phyloP scores from a whole-genome alignment of 768 basidiomycete species.

The Exidia glandulosa region DNA sequence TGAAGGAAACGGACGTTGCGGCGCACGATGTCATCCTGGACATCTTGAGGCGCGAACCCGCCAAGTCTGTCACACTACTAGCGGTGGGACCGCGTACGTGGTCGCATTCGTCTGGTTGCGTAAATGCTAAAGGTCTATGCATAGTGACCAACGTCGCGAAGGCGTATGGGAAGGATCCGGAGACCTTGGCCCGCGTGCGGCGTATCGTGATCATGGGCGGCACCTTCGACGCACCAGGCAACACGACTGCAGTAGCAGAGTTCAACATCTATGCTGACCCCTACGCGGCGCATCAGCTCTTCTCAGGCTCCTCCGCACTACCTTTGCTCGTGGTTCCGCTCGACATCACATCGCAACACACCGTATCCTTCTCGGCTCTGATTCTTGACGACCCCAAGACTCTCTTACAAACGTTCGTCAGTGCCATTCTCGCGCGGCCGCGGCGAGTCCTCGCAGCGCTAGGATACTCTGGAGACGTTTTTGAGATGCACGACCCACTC shows the following conservation, averaged over 20 bases:
- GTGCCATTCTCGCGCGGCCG: slow-evolving; percentile 24
- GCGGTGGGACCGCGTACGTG: slow-evolving; percentile 14
- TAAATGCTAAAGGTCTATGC: background rate
- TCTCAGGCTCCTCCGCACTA: slow-evolving; percentile 6
- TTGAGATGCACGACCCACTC: slow-evolving; percentile 36
- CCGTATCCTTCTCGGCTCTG: slow-evolving; percentile 21
- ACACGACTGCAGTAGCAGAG: slow-evolving; percentile 28
- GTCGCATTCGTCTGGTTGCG: background rate
- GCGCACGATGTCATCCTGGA: slow-evolving; percentile 10
- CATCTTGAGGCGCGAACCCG: slow-evolving; percentile 7
- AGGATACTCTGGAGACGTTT: slow-evolving; percentile 20
- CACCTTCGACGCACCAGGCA: slow-evolving; percentile 30
- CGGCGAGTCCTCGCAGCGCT: slow-evolving; percentile 23
- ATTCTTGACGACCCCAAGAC: slow-evolving; percentile 16
- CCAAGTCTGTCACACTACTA: slow-evolving; percentile 9
- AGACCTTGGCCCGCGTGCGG: slow-evolving; percentile 14
- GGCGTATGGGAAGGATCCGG: slow-evolving; percentile 18
- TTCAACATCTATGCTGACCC: slow-evolving; percentile 30
- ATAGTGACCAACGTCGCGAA: slow-evolving; percentile 30
- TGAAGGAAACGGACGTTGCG: background rate
- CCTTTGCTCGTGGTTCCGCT: slow-evolving; percentile 24
- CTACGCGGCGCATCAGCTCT: slow-evolving; percentile 21
- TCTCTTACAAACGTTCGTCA: slow-evolving; percentile 8
- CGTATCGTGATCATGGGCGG: slow-evolving; percentile 33
- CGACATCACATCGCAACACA: slow-evolving; percentile 31